phyloP scores from a whole-genome alignment of 2,329 filamentous ascomycete genomes.

The Plenodomus lindquistii region DNA sequence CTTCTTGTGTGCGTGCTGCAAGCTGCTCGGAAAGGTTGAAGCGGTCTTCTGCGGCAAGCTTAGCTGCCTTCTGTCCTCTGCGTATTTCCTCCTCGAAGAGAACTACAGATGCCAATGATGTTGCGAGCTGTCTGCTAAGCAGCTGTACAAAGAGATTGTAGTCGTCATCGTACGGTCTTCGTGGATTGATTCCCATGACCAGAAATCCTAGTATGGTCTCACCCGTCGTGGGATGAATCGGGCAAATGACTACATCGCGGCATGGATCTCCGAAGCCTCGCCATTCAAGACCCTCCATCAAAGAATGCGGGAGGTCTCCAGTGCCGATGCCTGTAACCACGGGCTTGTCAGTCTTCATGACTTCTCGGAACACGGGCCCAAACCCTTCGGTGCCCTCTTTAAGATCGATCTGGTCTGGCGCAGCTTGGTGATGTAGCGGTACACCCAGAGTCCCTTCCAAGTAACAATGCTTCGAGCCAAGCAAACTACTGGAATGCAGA shows the following conservation, averaged over 20 bases:
- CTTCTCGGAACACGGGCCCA: slow-evolving; percentile 74
- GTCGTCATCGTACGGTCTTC: slow-evolving; percentile 78
- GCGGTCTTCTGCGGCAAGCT: slow-evolving; percentile 73
- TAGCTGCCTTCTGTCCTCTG: slow-evolving; percentile 72
- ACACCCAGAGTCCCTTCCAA: slow-evolving; percentile 75
- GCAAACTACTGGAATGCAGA: slow-evolving; percentile 67
- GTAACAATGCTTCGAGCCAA: slow-evolving; percentile 65
- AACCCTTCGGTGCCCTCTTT: slow-evolving; percentile 72
- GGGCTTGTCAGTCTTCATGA: slow-evolving; percentile 69
- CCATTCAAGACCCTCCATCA: slow-evolving; percentile 70
- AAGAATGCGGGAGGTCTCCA: slow-evolving; percentile 64
- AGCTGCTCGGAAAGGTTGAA: slow-evolving; percentile 78
- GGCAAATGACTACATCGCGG: slow-evolving; percentile 73
- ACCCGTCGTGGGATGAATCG: slow-evolving; percentile 75
- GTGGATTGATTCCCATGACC: slow-evolving; percentile 76
- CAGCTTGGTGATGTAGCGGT: slow-evolving; percentile 64
- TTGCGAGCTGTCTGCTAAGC: slow-evolving; percentile 74
- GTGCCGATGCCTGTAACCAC: slow-evolving; percentile 69
- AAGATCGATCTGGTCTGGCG: slow-evolving; percentile 67
- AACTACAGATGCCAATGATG: slow-evolving; percentile 79
- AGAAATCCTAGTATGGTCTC: slow-evolving; percentile 77
- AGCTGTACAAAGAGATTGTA: slow-evolving; percentile 78
- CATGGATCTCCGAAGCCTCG: slow-evolving; percentile 73
- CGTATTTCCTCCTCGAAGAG: slow-evolving; percentile 83
- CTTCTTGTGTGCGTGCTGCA: slow-evolving; percentile 62